Conservation (phyloP, 1,284 basidiomycete species). For the Fistulinella cinereoalba region DNA sequence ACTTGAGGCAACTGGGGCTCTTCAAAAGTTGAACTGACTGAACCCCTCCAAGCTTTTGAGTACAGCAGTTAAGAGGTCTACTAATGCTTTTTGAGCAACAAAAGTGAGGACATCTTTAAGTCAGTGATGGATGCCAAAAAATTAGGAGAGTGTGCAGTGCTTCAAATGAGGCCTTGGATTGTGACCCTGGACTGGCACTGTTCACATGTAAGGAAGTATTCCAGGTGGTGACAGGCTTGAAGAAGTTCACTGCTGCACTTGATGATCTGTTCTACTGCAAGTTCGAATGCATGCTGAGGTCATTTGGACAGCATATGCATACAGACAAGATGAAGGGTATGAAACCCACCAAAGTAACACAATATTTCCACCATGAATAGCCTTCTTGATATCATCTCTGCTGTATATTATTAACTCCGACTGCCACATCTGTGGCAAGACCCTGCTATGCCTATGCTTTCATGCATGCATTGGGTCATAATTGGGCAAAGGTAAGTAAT, state of each 20-base stretch:
- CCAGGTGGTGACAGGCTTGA: not conserved
- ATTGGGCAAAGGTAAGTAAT: too few species aligned
- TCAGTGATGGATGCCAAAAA: not conserved
- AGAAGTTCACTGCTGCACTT: not conserved
- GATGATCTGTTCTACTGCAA: not conserved
- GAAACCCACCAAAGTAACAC: not conserved
- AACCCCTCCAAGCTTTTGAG: not conserved
- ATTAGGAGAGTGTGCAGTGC: not conserved
- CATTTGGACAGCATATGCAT: not conserved
- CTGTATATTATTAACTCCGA: not conserved
- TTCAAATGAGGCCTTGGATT: not conserved
- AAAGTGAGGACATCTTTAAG: not conserved
- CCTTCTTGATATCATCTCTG: not conserved
- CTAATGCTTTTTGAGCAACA: not conserved
- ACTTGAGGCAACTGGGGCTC: not conserved
- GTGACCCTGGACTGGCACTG: not conserved
- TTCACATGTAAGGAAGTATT: not conserved
- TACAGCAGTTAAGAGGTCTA: not conserved
- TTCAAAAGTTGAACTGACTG: not conserved
- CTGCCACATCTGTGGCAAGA: not conserved
- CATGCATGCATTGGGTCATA: too few species aligned
- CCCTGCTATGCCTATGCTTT: too few species aligned
- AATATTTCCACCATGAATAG: not conserved
- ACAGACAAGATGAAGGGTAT: not conserved
- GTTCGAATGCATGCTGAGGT: not conserved